Evolutionary conservation across 2,329 filamentous ascomycete genomes (phyloP), one percentile per base, ranked within the genome.

Genomic region (Calonectria multiphialidica): DNA sequence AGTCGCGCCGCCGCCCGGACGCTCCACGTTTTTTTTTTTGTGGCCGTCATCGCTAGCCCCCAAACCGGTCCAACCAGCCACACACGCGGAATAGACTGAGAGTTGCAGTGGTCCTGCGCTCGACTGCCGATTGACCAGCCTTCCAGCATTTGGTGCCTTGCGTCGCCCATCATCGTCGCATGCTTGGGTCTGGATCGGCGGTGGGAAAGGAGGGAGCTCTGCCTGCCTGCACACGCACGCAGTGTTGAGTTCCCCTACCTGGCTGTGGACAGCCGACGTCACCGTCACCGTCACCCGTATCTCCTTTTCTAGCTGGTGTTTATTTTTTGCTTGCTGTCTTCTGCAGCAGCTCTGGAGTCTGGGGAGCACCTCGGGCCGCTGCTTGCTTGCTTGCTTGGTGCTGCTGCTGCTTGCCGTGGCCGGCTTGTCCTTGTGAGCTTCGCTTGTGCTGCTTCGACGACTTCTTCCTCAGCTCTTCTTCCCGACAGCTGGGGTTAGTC

Each of bases 141-240:
- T 50, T 66, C 37, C 42, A 62, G 66, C 63, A 55, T 49, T 44
- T 44, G 47, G 68, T 71, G 68, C 68, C 68, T 71, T 71, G 68
- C 55, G 68, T 66, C 63, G 25, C 42, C 45, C 40, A 45, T 55
- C 62, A 44, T 53, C 62, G 37, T 50, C 50, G 68, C 62, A 70
- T 66, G 68, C 63, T 57, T 62, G 63, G 62, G 55, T 40, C 45
- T 71, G 37, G 63, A 45, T 62, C 33, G 30, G 40, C 40, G 53
- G 65, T 55, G 40, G 49, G 53, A 66, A 66, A 53, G 35, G 50
- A 55, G 45, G 45, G 47, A 66, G 49, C 49, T 53, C 53, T 25
- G 35, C 57, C 57, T 62, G 53, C 53, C 37, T 42, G 33, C 47
- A 42, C 33, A 30, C 62, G 18, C 42, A 28, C 40, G 62, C 47